Evolutionary conservation across 2,329 filamentous ascomycete genomes (phyloP), one percentile per base, ranked within the genome.

Genomic region (Endoconidiophora polonica): DNA sequence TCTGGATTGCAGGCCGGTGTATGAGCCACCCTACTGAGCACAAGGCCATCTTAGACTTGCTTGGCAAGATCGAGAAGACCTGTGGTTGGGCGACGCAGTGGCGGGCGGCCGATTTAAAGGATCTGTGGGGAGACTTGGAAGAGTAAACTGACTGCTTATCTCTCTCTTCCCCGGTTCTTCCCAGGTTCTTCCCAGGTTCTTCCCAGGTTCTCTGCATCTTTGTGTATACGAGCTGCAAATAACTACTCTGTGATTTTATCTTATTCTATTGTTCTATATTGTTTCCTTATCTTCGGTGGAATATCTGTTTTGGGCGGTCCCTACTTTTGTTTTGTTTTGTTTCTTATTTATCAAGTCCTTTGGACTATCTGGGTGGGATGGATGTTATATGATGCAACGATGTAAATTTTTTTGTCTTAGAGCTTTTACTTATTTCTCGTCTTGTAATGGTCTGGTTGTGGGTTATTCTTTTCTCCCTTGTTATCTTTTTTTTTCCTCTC

Each of bases 81-180:
- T 71, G 67, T 5, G 73, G 72, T 0, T 76, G 72, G 71, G 65
- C 66, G 3, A 74, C 72, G 0, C 63, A 64, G 52, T 76, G 72
- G 72, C 59, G 72, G 40, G 68, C 65, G 0, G 68, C 74, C 14
- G 72, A 76, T 57, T 45, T 76, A 44, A 67, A 66, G 43, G 66
- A 69, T 45, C 69, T 69, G 50, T 76, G 70, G 72, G 71, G 71
- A 0, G 66, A 69, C 37, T 46, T 60, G 46, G 57, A 53, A 3
- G 56, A 59, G 36, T 59, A 54, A 57, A 55, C 4, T 14, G n/a
- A 44, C 6, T 18, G 36, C 23, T 16, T 41, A 16, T 42, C 9
- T 18, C 20, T 4, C 16, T 42, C 14, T 5, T 42, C 16, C 39
- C 20, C 20, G 39, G 39, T 42, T 18, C 12, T 18, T 14, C 16